A percentile compares a stretch with the other conserved stretches of the same genome.
Evolutionary conservation across 2,329 filamentous ascomycete genomes (phyloP).

Genomic region (Aulographum hederae): DNA sequence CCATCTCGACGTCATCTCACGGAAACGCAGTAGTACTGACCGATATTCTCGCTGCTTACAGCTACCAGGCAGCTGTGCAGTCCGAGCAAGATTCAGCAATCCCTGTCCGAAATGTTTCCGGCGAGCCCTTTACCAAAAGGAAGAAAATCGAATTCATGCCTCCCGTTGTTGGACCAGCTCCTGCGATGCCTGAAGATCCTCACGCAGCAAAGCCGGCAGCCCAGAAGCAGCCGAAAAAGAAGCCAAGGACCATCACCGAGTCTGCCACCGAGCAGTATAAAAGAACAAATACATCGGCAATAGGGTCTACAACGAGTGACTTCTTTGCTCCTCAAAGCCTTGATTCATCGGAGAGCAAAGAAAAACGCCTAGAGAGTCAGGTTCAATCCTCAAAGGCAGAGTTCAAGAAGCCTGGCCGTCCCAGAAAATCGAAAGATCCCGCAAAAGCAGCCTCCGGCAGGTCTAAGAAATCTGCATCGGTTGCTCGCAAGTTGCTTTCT

Average conservation of each 20-base stretch:
- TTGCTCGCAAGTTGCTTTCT: constrained; percentile 17
- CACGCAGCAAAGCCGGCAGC: background rate
- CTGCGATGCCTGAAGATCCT: background rate
- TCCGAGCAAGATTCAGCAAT: too few species aligned
- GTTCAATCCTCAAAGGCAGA: background rate
- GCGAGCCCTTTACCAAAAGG: background rate
- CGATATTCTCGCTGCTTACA: too few species aligned
- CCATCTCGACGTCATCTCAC: background rate
- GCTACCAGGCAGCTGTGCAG: background rate
- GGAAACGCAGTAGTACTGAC: too few species aligned
- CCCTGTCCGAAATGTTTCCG: too few species aligned
- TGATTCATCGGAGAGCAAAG: too few species aligned
- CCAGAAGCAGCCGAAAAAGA: background rate
- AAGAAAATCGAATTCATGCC: background rate
- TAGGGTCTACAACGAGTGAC: background rate
- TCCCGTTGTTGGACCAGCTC: background rate
- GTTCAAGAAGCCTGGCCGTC: background rate
- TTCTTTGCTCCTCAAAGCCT: too few species aligned
- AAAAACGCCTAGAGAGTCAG: background rate
- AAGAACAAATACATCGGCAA: background rate
- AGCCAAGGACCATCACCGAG: background rate
- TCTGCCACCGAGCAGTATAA: background rate
- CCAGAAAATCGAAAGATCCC: background rate
- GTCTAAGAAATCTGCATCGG: background rate
- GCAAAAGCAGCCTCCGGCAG: too few species aligned